Percentiles rank a stretch among this genome's conserved stretches.
phyloP scores from a whole-genome alignment of 1,284 basidiomycete species.

The Caloboletus inedulis region DNA sequence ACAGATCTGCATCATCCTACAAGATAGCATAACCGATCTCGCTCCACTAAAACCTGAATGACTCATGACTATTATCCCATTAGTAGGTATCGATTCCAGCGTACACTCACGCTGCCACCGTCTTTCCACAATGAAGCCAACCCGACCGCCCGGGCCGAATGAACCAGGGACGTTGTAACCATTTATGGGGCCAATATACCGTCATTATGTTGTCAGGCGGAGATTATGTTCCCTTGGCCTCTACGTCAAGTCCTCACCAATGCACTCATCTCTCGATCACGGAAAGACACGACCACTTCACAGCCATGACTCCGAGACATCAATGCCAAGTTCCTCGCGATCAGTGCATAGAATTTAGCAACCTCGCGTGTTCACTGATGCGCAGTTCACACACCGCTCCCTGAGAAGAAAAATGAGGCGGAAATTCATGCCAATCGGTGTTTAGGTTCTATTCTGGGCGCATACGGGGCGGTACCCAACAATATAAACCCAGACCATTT shows the following conservation, averaged over 20 bases:
- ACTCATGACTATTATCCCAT: background rate
- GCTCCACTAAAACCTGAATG: background rate
- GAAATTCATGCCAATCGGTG: too few species aligned
- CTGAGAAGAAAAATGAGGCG: too few species aligned
- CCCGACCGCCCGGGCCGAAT: background rate
- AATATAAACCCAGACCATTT: too few species aligned
- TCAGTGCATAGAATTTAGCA: too few species aligned
- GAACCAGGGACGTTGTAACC: background rate
- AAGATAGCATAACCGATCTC: background rate
- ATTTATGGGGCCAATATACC: background rate
- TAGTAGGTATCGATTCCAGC: background rate
- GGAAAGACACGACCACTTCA: background rate
- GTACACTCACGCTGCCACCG: background rate
- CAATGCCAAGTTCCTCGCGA: too few species aligned
- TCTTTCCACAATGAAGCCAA: background rate
- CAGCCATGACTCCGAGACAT: too few species aligned
- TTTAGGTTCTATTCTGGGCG: too few species aligned
- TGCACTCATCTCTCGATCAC: background rate
- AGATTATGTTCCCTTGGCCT: background rate
- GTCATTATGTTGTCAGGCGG: background rate
- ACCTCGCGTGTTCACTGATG: background rate
- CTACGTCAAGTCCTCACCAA: background rate
- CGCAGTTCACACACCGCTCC: too few species aligned
- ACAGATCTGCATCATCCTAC: background rate
- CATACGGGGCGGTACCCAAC: too few species aligned